Base-by-base conservation (phyloP, 169 alveolate genomes). In the Plasmodium coatneyi region DNA sequence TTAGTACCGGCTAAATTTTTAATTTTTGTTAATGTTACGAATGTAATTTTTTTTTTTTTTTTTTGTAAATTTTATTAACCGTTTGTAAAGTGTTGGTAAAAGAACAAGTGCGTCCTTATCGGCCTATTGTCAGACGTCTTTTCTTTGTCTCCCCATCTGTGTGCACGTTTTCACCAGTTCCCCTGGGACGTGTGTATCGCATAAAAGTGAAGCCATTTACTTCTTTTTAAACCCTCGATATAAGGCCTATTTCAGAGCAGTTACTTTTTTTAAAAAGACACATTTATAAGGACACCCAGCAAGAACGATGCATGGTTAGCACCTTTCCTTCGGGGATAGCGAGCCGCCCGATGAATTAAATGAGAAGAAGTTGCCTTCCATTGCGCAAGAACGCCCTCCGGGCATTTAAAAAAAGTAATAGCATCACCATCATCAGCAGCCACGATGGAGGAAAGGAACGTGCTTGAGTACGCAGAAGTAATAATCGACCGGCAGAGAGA, bases 401-500 rank as follows among this genome's bases (percentile, higher is more conserved):
- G 22, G 25, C 54, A 19, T 39, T 34, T 39, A 74, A 74, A 74
- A 74, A n/a, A 43, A 30, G 10, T 7, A 34, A 32, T 5, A 74
- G 54, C 46, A 39, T 19, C 36, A 34, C 4, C 25, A 39, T 0
- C 36, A 39, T 3, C 14, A 74, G 12, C 10, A 22, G 32, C 25
- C 60, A 46, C 41, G 10, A 90, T 90, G 95, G 95, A 80, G 70
- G 95, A 90, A 80, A 80, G 84, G 39, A 90, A 81, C 46, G 95
- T 90, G 30, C 80, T 90, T 5, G 95, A 90, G 22, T 90, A 90
- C 80, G 95, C 95, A n/a, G 95, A 90, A 90, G 91, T 90, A 9
- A 90, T 90, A 70, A 90, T 90, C 41, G 95, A 90, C 89, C 71
- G 95, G 14, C 95, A 90, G 30, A 80, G 95, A 43, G 95, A 90